Percentiles rank a stretch among this genome's conserved stretches.
Conservation (phyloP, 2,329 filamentous ascomycete genomes). For the Fusarium sp. region DNA sequence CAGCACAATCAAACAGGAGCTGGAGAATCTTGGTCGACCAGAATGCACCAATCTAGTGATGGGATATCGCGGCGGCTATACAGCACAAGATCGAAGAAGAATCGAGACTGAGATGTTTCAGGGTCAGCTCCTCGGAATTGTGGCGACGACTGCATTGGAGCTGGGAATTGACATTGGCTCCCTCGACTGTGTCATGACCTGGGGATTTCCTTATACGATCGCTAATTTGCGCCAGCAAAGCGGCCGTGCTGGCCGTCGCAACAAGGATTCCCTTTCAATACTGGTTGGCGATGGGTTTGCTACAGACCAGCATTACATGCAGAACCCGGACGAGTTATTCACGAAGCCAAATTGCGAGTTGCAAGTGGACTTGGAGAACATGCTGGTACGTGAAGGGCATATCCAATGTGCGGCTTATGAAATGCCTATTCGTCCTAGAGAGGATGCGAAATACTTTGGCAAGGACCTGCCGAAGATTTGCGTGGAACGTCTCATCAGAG, state of each 20-base stretch:
- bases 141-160: conserved; percentile 93
- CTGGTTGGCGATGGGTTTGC: conserved; percentile 90
- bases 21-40: conserved; percentile 76
- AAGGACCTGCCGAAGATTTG: conserved; percentile 77
- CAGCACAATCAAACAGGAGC: conserved; percentile 81
- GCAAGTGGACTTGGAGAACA: conserved; percentile 91
- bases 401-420: conserved; percentile 96
- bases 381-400: conserved; percentile 92
- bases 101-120: conserved; percentile 99
- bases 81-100: conserved; percentile 84
- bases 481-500: conserved; percentile 77
- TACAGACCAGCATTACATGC: conserved; percentile 97
- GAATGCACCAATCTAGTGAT: conserved; percentile 86
- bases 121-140: conserved; percentile 90
- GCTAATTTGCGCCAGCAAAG: conserved; percentile 95
- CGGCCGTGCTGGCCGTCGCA: conserved; percentile 88
- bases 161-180: conserved; percentile 95
- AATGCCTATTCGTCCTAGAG: conserved; percentile 85
- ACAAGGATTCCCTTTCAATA: conserved; percentile 92
- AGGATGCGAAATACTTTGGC: conserved; percentile 85
- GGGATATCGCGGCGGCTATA: conserved; percentile 96
- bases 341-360: conserved; percentile 89
- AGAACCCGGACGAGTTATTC: conserved; percentile 93
- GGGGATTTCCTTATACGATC: conserved; percentile 96
- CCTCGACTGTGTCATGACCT: conserved; percentile 91